A percentile compares a stretch with the other conserved stretches of the same genome.
phyloP scores from a whole-genome alignment of 148 eudicot species.

The Camellia sinensis region DNA sequence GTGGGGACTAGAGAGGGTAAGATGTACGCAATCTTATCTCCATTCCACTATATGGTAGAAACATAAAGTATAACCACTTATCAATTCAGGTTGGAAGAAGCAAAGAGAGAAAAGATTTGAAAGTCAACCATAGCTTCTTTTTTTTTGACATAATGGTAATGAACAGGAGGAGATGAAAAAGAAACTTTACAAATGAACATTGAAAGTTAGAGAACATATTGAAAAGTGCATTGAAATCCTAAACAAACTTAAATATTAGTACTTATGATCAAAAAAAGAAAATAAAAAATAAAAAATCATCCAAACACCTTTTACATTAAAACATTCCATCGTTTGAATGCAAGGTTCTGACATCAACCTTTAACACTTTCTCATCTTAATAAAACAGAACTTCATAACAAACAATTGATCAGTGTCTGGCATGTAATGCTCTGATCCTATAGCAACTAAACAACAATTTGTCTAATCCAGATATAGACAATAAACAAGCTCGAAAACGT shows the following conservation, averaged over 20 bases:
- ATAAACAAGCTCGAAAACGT: constrained; percentile 13
- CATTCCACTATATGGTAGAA: neutral
- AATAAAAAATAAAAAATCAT: neutral
- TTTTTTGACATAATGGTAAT: neutral
- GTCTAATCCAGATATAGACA: neutral
- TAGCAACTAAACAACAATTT: constrained; percentile 7
- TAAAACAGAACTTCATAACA: neutral
- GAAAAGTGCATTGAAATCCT: neutral
- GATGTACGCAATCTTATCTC: too few relatives aligned
- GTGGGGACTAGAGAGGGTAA: too few relatives aligned
- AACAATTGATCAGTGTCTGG: neutral
- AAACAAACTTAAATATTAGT: neutral
- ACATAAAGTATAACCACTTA: neutral
- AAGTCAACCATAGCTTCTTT: neutral
- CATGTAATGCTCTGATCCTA: neutral
- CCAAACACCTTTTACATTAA: constrained; percentile 1
- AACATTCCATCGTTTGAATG: neutral
- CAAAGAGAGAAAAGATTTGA: neutral
- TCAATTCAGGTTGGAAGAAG: neutral
- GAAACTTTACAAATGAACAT: neutral
- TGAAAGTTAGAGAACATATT: neutral
- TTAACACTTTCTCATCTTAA: neutral
- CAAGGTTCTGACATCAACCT: constrained; percentile 7
- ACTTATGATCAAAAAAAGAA: neutral
- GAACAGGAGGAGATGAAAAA: neutral